phyloP scores from a whole-genome alignment of 805 yeast species.

The Suhomyces xylopsoci region DNA sequence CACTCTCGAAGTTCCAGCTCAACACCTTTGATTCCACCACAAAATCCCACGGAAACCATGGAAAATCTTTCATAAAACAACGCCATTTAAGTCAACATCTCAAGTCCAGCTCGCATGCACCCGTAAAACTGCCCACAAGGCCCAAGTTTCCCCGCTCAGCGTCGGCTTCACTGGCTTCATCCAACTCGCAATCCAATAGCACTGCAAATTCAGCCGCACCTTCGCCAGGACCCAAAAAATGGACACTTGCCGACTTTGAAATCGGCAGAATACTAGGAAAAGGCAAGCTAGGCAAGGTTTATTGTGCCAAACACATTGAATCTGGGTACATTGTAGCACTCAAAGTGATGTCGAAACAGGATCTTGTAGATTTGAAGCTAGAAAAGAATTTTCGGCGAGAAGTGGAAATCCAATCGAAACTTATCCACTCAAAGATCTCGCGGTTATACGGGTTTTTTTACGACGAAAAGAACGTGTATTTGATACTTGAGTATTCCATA shows the following conservation, averaged over 20 bases:
- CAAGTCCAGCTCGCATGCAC: neutral
- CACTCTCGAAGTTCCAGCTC: slow-evolving; percentile 13
- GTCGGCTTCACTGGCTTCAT: neutral
- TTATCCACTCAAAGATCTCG: slow-evolving; percentile 78
- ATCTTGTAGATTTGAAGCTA: slow-evolving; percentile 67
- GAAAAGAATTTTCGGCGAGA: slow-evolving; percentile 87
- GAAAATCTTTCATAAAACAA: slow-evolving; percentile 2
- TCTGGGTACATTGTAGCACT: slow-evolving; percentile 85
- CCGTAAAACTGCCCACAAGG: slow-evolving; percentile 3
- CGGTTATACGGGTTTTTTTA: slow-evolving; percentile 82
- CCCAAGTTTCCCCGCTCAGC: neutral
- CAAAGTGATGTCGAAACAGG: slow-evolving; percentile 86
- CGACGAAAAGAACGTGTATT: slow-evolving; percentile 75
- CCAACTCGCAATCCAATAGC: neutral
- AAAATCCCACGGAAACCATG: neutral
- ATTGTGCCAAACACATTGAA: slow-evolving; percentile 73
- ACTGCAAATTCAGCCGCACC: neutral
- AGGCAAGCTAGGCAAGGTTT: slow-evolving; percentile 92
- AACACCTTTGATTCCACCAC: slow-evolving; percentile 9
- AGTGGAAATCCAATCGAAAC: slow-evolving; percentile 80
- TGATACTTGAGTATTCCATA: slow-evolving; percentile 79
- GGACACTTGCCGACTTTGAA: slow-evolving; percentile 65
- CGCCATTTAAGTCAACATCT: neutral
- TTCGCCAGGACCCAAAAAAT: slow-evolving; percentile 1
- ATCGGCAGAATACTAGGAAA: slow-evolving; percentile 85